Conservation (phyloP, 2,329 filamentous ascomycete species). For the Chalaropsis thielavioides region DNA sequence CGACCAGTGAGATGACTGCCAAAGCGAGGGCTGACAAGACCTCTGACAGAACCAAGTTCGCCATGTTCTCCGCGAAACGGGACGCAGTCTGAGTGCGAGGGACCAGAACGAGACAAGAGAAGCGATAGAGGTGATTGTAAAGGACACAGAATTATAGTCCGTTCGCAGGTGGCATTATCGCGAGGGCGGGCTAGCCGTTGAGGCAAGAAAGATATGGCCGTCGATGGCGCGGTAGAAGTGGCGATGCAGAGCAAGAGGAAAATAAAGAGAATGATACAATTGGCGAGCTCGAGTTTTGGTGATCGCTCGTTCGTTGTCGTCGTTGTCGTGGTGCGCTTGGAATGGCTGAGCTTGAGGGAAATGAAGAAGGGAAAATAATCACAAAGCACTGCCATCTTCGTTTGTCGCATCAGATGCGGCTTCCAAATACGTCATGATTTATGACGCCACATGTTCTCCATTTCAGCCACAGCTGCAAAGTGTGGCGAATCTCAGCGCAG, state of each 20-base stretch:
- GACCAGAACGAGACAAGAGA: background rate
- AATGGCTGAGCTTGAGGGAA: background rate
- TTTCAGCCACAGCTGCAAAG: background rate
- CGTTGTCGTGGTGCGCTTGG: background rate
- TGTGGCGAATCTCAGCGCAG: background rate
- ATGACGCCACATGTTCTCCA: background rate
- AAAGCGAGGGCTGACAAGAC: constrained; percentile 64
- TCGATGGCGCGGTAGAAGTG: background rate
- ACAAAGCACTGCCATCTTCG: background rate
- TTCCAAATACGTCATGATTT: constrained; percentile 1
- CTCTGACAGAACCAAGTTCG: constrained; percentile 50
- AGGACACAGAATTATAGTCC: background rate
- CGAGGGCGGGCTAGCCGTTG: background rate
- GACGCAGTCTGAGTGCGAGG: background rate
- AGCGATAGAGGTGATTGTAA: background rate
- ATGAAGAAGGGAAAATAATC: background rate
- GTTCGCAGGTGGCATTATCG: background rate
- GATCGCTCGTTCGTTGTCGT: background rate
- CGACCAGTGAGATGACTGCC: constrained; percentile 56
- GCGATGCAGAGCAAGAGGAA: background rate
- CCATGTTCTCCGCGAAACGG: background rate
- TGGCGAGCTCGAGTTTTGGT: background rate
- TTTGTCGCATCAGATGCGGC: background rate
- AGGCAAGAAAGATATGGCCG: background rate
- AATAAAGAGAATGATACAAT: background rate